A percentile compares a stretch with the other conserved stretches of the same genome.
Conservation (phyloP, 179 eudicot species). For the Heliamphora pulchella region DNA sequence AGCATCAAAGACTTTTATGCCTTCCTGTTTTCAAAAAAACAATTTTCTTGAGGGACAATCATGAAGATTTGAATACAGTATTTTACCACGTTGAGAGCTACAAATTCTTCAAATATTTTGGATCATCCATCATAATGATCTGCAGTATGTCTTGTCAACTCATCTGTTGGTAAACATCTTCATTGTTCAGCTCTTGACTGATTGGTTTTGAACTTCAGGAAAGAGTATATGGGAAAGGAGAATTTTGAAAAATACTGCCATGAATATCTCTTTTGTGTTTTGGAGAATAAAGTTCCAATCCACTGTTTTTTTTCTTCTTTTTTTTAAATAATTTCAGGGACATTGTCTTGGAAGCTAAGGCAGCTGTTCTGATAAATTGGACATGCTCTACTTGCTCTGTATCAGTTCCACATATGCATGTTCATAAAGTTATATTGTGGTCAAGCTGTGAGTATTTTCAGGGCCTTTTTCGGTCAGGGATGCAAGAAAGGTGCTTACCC, state of each 20-base stretch:
- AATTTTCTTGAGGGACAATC: too few species aligned
- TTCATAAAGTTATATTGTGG: slow-evolving; percentile 57
- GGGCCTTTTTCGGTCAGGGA: slow-evolving; percentile 75
- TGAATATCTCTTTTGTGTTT: neutral
- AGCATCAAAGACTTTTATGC: neutral
- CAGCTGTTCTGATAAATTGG: slow-evolving; percentile 31
- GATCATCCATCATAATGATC: slow-evolving; percentile 6
- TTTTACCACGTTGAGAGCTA: neutral
- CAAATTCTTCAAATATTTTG: neutral
- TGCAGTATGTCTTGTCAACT: neutral
- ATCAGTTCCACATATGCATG: slow-evolving; percentile 60
- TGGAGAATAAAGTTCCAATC: slow-evolving; percentile 10
- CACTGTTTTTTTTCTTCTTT: neutral
- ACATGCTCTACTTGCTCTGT: slow-evolving; percentile 44
- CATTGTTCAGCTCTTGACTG: neutral
- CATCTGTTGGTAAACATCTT: neutral
- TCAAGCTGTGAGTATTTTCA: slow-evolving; percentile 60
- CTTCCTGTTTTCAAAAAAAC: neutral
- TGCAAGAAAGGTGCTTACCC: slow-evolving; percentile 73
- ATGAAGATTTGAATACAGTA: too few species aligned
- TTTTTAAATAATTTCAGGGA: slow-evolving; percentile 37
- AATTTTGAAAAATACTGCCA: neutral
- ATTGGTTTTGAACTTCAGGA: neutral
- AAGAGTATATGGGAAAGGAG: neutral
- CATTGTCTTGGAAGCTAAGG: slow-evolving; percentile 59